These are phyloP conservation scores for Paulownia fortunei DNA, from an alignment of 257 asterid genomes.

Conservation along the genomic window DNA sequence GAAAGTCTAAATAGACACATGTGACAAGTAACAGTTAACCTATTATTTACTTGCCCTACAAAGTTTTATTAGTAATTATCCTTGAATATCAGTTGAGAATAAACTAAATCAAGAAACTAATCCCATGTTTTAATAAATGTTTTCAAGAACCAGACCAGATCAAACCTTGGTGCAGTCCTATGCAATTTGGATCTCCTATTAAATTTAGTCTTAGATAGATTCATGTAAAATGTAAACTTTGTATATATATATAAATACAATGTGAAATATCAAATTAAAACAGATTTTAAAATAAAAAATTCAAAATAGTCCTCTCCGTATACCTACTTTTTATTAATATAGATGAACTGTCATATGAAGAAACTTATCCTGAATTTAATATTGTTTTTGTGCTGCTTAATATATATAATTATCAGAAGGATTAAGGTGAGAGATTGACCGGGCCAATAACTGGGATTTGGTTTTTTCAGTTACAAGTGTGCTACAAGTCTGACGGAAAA, in stretches of 20 bases:
- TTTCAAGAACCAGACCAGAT: conserved; percentile 33
- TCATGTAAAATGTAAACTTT: no score
- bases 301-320: no score
- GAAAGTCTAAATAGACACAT: neutral
- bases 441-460: conserved; percentile 45
- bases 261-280: no score
- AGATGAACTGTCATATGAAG: conserved; percentile 36
- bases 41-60: conserved; percentile 17
- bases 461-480: conserved; percentile 56
- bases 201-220: no score
- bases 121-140: neutral
- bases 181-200: no score
- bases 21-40: neutral
- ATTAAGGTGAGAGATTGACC: conserved; percentile 38
- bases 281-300: no score
- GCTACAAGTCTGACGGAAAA: conserved; percentile 3
- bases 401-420: conserved; percentile 7
- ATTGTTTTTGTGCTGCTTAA: neutral
- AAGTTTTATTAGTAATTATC: conserved; percentile 11
- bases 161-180: conserved; percentile 20
- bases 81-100: neutral
- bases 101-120: neutral
- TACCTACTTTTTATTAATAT: no score
- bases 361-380: conserved; percentile 19
- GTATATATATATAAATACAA: no score